Evolutionary conservation across 2,329 filamentous ascomycete species (phyloP), one percentile per base, ranked within the genome.

Genomic region (Colletotrichum coccodes): DNA sequence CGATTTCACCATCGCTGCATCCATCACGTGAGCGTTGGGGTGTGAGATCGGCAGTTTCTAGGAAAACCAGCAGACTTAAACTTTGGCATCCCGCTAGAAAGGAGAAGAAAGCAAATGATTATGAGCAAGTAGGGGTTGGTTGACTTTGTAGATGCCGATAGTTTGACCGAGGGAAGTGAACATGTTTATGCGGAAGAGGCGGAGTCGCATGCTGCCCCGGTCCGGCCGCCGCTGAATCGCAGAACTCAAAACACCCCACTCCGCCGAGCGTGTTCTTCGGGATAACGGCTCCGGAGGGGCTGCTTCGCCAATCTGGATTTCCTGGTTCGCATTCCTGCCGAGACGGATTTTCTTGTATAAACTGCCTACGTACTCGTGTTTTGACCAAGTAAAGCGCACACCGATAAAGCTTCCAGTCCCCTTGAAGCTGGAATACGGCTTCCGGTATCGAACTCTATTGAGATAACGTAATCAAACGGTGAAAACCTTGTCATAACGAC

Each of bases 1-100:
- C 50, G 61, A 68, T 68, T 50, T 65, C 61, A 65, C 61, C 61
- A 68, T 68, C 65, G 65, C 38, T n/a, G 54, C 54, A 56, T 68
- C 65, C 54, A 56, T 68, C 65, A 68, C 65, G 65, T 68, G 65
- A 56, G 49, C 9, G 11, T 28, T 14, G 18, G 49, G 65, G 26
- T 40, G 8, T 21, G 14, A 8, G 32, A 21, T 40, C 65, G 60
- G 56, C 49, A 50, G 21, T 42, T 53, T 14, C 2, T n/a, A 28
- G 23, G 34, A 11, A n/a, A 23, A 23, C 6, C 1, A 34, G 11
- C n/a, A 38, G 46, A 7, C 11, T 52, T 26, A 52, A 58, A 26
- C 38, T 38, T 63, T 63, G 9, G 23, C 2, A 18, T 11, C 8
- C 16, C 23, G n/a, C 18, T 18, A 8, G 28, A n/a, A 18, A 40